Evolutionary conservation across 768 basidiomycete genomes (phyloP).

Genomic region (Collybiopsis luxurians): DNA sequence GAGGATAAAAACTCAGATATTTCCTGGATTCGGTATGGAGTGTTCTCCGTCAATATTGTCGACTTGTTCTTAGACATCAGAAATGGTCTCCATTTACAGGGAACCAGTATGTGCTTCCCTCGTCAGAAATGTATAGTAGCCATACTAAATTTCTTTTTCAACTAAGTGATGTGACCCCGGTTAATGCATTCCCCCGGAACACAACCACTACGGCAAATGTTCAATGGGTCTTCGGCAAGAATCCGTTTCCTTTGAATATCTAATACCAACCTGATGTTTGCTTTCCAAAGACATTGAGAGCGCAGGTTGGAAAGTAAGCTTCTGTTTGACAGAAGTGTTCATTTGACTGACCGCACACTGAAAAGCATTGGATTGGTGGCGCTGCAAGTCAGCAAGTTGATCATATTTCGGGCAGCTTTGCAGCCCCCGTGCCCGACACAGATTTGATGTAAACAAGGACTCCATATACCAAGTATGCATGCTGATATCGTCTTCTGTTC

Average conservation of each 20-base stretch:
- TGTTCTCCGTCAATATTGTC: not conserved
- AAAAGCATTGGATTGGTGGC: slow-evolving; percentile 30
- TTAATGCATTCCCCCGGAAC: slow-evolving; percentile 36
- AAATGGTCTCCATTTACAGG: slow-evolving; percentile 15
- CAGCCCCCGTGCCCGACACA: slow-evolving; percentile 26
- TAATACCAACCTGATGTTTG: too few species aligned
- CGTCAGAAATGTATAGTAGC: not conserved
- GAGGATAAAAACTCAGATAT: slow-evolving; percentile 23
- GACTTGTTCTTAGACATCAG: not conserved
- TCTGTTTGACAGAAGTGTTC: too few species aligned
- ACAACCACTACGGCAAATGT: slow-evolving; percentile 22
- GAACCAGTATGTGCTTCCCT: slow-evolving; percentile 17
- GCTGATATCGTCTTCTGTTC: too few species aligned
- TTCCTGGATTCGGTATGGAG: slow-evolving; percentile 24
- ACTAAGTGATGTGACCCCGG: slow-evolving; percentile 34
- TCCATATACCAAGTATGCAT: too few species aligned
- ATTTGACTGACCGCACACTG: not conserved
- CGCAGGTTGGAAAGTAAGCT: slow-evolving; percentile 19
- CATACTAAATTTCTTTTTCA: not conserved
- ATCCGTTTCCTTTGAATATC: too few species aligned
- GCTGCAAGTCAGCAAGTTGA: slow-evolving; percentile 22
- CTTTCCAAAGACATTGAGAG: slow-evolving; percentile 13
- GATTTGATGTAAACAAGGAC: slow-evolving; percentile 29
- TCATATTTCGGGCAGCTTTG: slow-evolving; percentile 32
- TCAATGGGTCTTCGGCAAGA: slow-evolving; percentile 32